Conservation (phyloP, 176 grass and related monocot genomes). For the Zea luxurians region DNA sequence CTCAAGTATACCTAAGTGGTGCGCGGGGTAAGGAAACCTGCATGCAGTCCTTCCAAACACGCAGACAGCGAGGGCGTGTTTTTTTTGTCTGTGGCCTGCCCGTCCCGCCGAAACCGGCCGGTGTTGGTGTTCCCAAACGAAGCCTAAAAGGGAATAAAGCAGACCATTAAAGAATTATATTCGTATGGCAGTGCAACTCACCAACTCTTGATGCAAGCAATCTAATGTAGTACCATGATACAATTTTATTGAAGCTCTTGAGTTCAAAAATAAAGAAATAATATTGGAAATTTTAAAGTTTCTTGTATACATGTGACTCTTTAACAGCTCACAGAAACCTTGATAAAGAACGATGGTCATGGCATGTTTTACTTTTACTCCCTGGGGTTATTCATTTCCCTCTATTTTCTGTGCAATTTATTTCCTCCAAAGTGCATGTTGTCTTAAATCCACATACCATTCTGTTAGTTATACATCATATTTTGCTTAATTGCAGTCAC, state of each 20-base stretch:
- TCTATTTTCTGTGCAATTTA: background rate
- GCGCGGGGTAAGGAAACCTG: too few species aligned
- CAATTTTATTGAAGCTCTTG: background rate
- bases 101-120: too few species aligned
- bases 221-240: slow-evolving; percentile 8
- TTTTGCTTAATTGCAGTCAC: slow-evolving; percentile 40
- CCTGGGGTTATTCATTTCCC: slow-evolving; percentile 5
- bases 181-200: slow-evolving; percentile 13
- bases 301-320: background rate
- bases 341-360: background rate
- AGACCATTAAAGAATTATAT: slow-evolving; percentile 5
- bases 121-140: too few species aligned
- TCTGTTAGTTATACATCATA: slow-evolving; percentile 2
- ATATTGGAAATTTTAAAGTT: background rate
- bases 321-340: background rate
- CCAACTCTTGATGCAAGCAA: background rate
- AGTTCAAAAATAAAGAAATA: background rate
- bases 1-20: too few species aligned
- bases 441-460: slow-evolving; percentile 3
- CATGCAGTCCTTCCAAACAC: too few species aligned
- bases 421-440: background rate
- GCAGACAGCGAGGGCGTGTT: too few species aligned
- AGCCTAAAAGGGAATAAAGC: background rate
- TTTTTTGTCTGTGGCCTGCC: too few species aligned
- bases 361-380: background rate